phyloP scores from a whole-genome alignment of 192 early-diverging fungal genomes.

The Linnemannia elongata region DNA sequence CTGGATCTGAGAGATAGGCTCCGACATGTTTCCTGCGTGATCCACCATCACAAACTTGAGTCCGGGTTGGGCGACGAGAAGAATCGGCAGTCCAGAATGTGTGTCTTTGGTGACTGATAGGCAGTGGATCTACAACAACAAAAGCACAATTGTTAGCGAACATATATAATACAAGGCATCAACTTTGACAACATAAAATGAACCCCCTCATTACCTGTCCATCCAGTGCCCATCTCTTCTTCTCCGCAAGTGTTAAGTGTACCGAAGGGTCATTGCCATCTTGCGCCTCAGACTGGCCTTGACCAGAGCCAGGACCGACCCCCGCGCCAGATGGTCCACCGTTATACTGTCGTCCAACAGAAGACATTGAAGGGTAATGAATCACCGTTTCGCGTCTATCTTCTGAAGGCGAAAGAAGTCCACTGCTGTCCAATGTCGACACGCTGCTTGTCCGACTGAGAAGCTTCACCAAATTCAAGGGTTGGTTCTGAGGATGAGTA shows the following conservation, averaged over 20 bases:
- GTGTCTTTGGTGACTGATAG: slow-evolving; percentile 60
- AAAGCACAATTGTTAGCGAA: background rate
- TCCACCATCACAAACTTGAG: slow-evolving; percentile 53
- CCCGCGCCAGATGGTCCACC: slow-evolving; percentile 5
- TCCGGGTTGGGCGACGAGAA: slow-evolving; percentile 69
- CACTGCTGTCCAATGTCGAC: slow-evolving; percentile 48
- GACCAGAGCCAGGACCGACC: background rate
- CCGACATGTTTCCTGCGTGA: slow-evolving; percentile 37
- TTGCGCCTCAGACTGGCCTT: slow-evolving; percentile 2
- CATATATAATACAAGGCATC: background rate
- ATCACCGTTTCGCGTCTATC: slow-evolving; percentile 40
- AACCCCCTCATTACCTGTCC: slow-evolving; percentile 57
- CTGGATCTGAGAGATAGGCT: slow-evolving; percentile 45
- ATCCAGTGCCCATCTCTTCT: slow-evolving; percentile 68
- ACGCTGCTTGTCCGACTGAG: slow-evolving; percentile 47
- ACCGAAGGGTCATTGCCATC: slow-evolving; percentile 6
- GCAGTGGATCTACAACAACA: slow-evolving; percentile 60
- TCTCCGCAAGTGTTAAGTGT: slow-evolving; percentile 50
- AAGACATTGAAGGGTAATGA: slow-evolving; percentile 35
- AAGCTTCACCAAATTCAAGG: slow-evolving; percentile 26
- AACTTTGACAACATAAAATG: background rate
- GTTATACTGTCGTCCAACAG: slow-evolving; percentile 15
- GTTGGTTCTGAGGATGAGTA: slow-evolving; percentile 23
- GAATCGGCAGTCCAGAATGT: slow-evolving; percentile 55
- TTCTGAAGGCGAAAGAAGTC: slow-evolving; percentile 42